Percentiles rank a stretch among this genome's conserved stretches.
phyloP scores from a whole-genome alignment of 2,329 filamentous ascomycete species.

The Polytolypa hystricis region DNA sequence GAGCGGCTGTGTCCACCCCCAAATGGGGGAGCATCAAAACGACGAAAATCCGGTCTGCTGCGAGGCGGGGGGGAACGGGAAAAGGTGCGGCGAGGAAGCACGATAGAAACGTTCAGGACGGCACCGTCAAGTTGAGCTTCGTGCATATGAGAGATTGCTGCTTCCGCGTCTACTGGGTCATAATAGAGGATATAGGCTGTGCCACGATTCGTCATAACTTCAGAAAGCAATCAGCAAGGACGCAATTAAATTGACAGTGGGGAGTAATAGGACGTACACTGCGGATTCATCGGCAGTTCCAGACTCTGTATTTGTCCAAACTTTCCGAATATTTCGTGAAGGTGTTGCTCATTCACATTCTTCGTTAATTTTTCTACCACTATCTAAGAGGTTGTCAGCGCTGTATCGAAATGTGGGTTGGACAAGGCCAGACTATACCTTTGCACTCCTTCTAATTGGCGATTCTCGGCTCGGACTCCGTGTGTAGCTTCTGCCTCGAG shows the following conservation, averaged over 20 bases:
- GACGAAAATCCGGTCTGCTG: conserved; percentile 48
- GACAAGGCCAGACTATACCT: conserved; percentile 16
- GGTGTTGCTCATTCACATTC: conserved; percentile 79
- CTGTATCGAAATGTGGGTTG: background rate
- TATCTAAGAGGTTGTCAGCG: conserved; percentile 47
- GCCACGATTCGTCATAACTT: conserved; percentile 80
- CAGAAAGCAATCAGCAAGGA: too few relatives aligned
- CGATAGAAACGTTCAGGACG: conserved; percentile 75
- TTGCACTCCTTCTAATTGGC: conserved; percentile 22
- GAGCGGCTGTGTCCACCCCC: conserved; percentile 23
- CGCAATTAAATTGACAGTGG: too few relatives aligned
- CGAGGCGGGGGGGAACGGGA: conserved; percentile 66
- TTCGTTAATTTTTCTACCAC: conserved; percentile 93
- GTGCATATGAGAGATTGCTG: conserved; percentile 92
- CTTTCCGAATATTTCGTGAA: conserved; percentile 81
- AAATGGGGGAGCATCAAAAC: conserved; percentile 31
- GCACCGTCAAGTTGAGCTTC: conserved; percentile 87
- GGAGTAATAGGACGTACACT: conserved; percentile 47
- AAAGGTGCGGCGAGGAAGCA: conserved; percentile 72
- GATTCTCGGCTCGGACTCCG: conserved; percentile 22
- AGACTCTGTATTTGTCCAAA: conserved; percentile 81
- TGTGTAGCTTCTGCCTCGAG: conserved; percentile 29
- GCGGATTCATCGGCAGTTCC: conserved; percentile 78
- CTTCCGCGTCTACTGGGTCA: conserved; percentile 66
- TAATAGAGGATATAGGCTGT: conserved; percentile 86